These are phyloP conservation scores for Emericellopsis terricola DNA, from an alignment of 495 filamentous ascomycete genomes.

Conservation along the genomic window DNA sequence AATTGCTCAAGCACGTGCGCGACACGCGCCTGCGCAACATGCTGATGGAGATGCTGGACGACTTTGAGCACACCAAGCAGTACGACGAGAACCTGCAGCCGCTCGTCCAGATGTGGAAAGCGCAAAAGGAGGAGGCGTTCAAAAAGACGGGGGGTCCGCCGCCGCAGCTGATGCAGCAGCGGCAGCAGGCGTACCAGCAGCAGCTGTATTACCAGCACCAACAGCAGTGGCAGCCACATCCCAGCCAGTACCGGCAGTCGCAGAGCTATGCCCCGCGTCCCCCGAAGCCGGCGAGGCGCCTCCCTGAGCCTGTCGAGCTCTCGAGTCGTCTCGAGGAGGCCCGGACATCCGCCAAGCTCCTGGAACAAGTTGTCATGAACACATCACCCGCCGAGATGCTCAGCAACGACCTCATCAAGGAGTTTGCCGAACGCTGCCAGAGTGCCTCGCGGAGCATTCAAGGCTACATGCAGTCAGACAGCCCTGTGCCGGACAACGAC, in stretches of 20 bases:
- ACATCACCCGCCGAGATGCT: conserved; percentile 63
- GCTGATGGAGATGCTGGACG: conserved; percentile 66
- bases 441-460: conserved; percentile 63
- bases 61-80: conserved; percentile 45
- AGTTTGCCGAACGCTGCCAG: conserved; percentile 80
- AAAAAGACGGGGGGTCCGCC: conserved; percentile 10
- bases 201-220: too few relatives aligned
- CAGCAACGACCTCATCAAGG: conserved; percentile 68
- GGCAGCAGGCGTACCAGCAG: too few relatives aligned
- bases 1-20: conserved; percentile 48
- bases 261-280: conserved; percentile 24
- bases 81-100: conserved; percentile 52
- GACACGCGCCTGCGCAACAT: conserved; percentile 71
- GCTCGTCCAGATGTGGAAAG: conserved; percentile 72
- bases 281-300: conserved; percentile 18
- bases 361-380: conserved; percentile 72
- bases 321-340: conserved; percentile 77
- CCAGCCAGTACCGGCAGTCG: conserved; percentile 10
- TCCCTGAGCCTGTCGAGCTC: conserved; percentile 69
- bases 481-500: conserved; percentile 74
- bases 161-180: too few relatives aligned
- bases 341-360: conserved; percentile 70
- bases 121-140: conserved; percentile 52
- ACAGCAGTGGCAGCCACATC: too few relatives aligned
- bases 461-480: conserved; percentile 59